Conservation (phyloP, 345 rosid species). For the Nasturtium officinale region DNA sequence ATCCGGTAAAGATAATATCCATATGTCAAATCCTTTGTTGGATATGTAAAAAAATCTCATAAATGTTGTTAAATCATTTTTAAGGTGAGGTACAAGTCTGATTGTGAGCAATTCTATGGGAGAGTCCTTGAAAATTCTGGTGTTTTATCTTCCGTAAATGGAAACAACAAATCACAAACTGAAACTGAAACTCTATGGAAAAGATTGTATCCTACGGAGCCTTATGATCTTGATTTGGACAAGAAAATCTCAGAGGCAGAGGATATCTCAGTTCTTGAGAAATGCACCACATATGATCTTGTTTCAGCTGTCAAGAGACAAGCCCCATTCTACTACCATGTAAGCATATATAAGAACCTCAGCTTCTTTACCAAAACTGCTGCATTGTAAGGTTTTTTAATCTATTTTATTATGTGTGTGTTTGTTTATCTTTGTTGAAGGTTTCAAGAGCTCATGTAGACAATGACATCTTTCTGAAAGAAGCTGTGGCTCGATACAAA, state of each 20-base stretch:
- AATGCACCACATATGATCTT: slow-evolving; percentile 77
- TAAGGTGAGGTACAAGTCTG: slow-evolving; percentile 84
- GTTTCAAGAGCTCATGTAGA: slow-evolving; percentile 69
- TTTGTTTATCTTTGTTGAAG: slow-evolving; percentile 44
- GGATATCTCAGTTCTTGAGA: slow-evolving; percentile 51
- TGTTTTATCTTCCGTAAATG: slow-evolving; percentile 68
- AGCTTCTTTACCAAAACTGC: not conserved
- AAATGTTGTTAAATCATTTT: slow-evolving; percentile 17
- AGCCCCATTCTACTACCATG: slow-evolving; percentile 87
- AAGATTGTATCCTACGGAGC: slow-evolving; percentile 64
- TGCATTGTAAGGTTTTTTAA: not conserved
- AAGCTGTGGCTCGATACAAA: slow-evolving; percentile 86
- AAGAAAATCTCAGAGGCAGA: slow-evolving; percentile 33
- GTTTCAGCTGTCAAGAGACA: slow-evolving; percentile 94
- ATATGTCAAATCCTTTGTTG: not conserved
- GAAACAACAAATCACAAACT: slow-evolving; percentile 51
- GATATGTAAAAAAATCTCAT: not conserved
- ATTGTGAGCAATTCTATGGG: slow-evolving; percentile 82
- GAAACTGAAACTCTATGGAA: slow-evolving; percentile 68
- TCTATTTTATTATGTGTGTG: not conserved
- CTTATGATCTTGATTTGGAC: slow-evolving; percentile 59
- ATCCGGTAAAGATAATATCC: slow-evolving; percentile 59
- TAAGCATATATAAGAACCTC: slow-evolving; percentile 27
- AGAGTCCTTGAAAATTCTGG: slow-evolving; percentile 61
- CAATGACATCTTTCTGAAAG: slow-evolving; percentile 70